phyloP scores from a whole-genome alignment of 2,329 filamentous ascomycete genomes.

The Cladosporium sphaerospermum region DNA sequence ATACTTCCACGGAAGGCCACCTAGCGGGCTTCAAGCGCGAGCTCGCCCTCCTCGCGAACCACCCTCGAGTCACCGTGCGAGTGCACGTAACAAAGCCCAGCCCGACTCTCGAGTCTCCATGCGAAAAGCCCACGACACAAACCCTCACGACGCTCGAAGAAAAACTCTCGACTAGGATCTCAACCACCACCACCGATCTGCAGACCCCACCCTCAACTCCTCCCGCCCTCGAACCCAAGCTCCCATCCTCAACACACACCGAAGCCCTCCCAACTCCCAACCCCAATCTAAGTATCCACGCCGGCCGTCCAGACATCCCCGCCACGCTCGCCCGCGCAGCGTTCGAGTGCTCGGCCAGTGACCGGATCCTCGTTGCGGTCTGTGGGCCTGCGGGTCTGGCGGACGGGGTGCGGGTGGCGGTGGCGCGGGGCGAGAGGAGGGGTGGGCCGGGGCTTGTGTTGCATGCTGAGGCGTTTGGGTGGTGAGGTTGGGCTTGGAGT shows the following conservation, averaged over 20 bases:
- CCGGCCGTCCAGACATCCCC: slow-evolving; percentile 12
- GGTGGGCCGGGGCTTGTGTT: slow-evolving; percentile 16
- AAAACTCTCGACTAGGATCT: not conserved
- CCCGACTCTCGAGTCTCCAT: not conserved
- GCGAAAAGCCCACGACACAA: not conserved
- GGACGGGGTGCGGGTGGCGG: slow-evolving; percentile 11
- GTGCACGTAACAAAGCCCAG: slow-evolving; percentile 43
- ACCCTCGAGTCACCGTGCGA: slow-evolving; percentile 42
- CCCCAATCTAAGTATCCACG: not conserved
- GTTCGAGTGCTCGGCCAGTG: slow-evolving; percentile 1
- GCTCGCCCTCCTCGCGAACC: slow-evolving; percentile 40
- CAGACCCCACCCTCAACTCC: not conserved
- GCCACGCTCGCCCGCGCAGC: slow-evolving; percentile 12
- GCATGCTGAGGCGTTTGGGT: slow-evolving; percentile 19
- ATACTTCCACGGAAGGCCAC: not conserved
- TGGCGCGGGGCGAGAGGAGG: slow-evolving; percentile 6
- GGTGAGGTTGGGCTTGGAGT: not conserved
- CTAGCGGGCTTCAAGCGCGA: slow-evolving; percentile 49
- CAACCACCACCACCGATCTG: not conserved
- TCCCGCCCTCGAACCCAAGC: not conserved
- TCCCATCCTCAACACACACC: not conserved
- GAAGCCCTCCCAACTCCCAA: not conserved
- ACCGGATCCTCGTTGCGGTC: slow-evolving; percentile 20
- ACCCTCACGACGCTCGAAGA: not conserved
- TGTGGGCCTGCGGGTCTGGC: slow-evolving; percentile 25